Conservation (phyloP, 495 filamentous ascomycete genomes). For the Aspergillus nidulans region DNA sequence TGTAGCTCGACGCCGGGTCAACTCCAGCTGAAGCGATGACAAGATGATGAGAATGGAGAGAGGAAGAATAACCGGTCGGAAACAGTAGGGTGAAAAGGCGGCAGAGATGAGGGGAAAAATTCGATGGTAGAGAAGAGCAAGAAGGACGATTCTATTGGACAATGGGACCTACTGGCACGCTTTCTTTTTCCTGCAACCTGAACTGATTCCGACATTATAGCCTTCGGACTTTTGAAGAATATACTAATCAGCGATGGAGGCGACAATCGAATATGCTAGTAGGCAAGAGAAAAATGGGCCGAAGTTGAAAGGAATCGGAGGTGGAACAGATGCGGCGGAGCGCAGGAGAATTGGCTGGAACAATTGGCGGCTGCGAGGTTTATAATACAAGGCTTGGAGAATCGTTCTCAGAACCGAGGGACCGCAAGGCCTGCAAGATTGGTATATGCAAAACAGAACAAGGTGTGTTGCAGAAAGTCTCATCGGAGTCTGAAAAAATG, state of each 20-base stretch:
- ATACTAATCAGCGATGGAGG: slow-evolving; percentile 1
- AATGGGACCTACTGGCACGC: slow-evolving; percentile 37
- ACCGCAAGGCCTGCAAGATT: neutral
- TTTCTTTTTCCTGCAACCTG: slow-evolving; percentile 48
- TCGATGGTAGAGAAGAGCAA: slow-evolving; percentile 7
- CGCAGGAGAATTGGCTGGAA: neutral
- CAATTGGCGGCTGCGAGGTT: neutral
- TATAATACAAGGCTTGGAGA: neutral
- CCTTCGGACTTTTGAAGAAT: neutral
- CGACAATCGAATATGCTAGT: neutral
- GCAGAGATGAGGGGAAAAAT: slow-evolving; percentile 10
- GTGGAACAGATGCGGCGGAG: neutral
- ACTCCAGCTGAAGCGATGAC: neutral
- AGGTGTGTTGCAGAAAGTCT: neutral
- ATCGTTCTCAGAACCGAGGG: neutral
- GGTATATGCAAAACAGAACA: neutral
- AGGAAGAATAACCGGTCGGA: neutral
- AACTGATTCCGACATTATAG: slow-evolving; percentile 33
- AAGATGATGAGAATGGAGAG: neutral
- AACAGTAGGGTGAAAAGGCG: slow-evolving; percentile 2
- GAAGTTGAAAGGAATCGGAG: neutral
- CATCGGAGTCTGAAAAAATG: slow-evolving; percentile 2
- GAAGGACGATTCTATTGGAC: slow-evolving; percentile 8
- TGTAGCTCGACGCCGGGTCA: neutral
- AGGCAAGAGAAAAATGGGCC: neutral